Evolutionary conservation across 306 rosid genomes (phyloP).

Genomic region (Adenanthera pavonina): DNA sequence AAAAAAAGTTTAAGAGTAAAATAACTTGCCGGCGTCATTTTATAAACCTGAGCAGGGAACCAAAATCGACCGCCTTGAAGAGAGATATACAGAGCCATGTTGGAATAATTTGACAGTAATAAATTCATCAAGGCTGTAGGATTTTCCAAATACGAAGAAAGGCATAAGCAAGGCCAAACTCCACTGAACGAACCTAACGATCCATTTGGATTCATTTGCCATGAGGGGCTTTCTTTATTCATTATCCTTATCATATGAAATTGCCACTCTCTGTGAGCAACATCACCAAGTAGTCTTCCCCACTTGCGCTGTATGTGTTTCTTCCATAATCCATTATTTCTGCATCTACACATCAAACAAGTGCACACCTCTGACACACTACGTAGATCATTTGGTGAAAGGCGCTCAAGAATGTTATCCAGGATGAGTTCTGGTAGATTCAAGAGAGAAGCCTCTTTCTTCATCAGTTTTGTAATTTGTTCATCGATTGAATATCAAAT

Average conservation of each 20-base stretch:
- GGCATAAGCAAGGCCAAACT: slow-evolving; percentile 33
- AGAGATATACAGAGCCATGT: too few species aligned
- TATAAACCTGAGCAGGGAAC: not conserved
- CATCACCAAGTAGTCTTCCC: slow-evolving; percentile 37
- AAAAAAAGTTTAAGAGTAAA: not conserved
- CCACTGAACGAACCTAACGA: slow-evolving; percentile 30
- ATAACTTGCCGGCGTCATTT: not conserved
- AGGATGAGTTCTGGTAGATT: slow-evolving; percentile 51
- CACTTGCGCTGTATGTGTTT: slow-evolving; percentile 56
- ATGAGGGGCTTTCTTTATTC: slow-evolving; percentile 23
- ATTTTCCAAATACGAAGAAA: slow-evolving; percentile 34
- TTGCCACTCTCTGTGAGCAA: slow-evolving; percentile 45
- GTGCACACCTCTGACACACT: too few species aligned
- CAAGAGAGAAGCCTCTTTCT: too few species aligned
- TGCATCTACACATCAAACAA: slow-evolving; percentile 49
- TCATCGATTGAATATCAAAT: too few species aligned
- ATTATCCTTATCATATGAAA: slow-evolving; percentile 31
- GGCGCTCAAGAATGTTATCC: slow-evolving; percentile 54
- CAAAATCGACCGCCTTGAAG: too few species aligned
- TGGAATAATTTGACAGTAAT: too few species aligned
- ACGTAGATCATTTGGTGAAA: slow-evolving; percentile 48
- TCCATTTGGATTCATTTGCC: slow-evolving; percentile 33
- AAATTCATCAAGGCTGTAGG: not conserved
- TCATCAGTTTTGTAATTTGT: too few species aligned
- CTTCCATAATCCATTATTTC: slow-evolving; percentile 59